Base-by-base conservation (phyloP, 371 early-diverging fungal genomes). In the Circinella minor region DNA sequence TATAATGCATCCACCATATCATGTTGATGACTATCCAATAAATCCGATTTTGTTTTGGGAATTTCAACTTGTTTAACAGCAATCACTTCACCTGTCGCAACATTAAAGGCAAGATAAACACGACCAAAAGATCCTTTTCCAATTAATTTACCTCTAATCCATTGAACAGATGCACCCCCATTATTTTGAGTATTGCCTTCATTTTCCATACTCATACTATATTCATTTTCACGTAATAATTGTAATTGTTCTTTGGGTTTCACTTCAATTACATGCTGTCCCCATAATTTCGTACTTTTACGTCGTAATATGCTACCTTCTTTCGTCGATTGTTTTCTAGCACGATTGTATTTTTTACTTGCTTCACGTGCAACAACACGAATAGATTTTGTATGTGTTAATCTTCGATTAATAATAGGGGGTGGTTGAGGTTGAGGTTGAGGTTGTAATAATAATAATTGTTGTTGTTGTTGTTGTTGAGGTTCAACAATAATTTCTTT, bases 41-140 rank as follows among this genome's bases (percentile, higher is more conserved):
- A 36, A 54, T 65, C 67, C 8, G 67, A 66, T 27, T 77, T 71
- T 27, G 81, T 78, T n/a, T 72, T 71, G 11, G 61, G 67, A 2
- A 91, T 79, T 72, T 94, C 94, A 1, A 99, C 98, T 77, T 97
- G 95, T 80, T 99, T 99, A 18, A 99, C 96, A 0, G 99, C 99
- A 89, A 99, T 94, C 61, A 97, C 86, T 63, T 92, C 94, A 5
- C 94, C 93, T 0, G 92, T 93, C 18, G 86, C 87, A 4, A 91
- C 81, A 78, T 96, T 94, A 75, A 94, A 89, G 4, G 96, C 99
- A 62, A 92, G 90, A 72, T 94, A 99, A 1, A 99, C 99, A 57
- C 90, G 90, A 7, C 98, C 99, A 88, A 98, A 99, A 4, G 96
- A 94, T 4, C 99, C 99, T 71, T 92, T 90, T 3, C 99, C 99